Percentiles rank a stretch among this genome's conserved stretches.
These are phyloP conservation scores for Ceratocystis alfenasii DNA, from an alignment of 2,329 filamentous ascomycete species.

Conservation along the genomic window DNA sequence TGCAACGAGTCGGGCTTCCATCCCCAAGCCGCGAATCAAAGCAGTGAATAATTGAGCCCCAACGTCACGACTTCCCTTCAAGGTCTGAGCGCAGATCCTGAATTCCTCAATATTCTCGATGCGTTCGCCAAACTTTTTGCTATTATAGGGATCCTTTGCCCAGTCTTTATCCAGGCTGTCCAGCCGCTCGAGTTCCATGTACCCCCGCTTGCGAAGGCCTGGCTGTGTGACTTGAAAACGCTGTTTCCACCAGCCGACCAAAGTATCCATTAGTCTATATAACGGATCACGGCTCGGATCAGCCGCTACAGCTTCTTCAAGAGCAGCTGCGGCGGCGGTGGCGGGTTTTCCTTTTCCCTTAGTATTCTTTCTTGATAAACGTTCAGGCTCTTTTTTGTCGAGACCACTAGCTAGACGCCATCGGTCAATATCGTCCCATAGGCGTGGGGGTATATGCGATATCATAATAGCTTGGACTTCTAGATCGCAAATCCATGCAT, in stretches of 20 bases:
- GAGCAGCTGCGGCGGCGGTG: slow-evolving; percentile 44
- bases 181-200: slow-evolving; percentile 64
- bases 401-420: slow-evolving; percentile 61
- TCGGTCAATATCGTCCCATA: slow-evolving; percentile 61
- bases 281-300: slow-evolving; percentile 77
- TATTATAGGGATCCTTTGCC: slow-evolving; percentile 49
- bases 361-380: slow-evolving; percentile 27
- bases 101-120: slow-evolving; percentile 58
- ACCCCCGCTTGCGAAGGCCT: slow-evolving; percentile 78
- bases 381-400: slow-evolving; percentile 27
- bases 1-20: slow-evolving; percentile 73
- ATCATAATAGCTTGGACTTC: slow-evolving; percentile 65
- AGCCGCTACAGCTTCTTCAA: slow-evolving; percentile 53
- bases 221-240: slow-evolving; percentile 66
- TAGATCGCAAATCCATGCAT: slow-evolving; percentile 69
- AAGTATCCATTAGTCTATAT: slow-evolving; percentile 58
- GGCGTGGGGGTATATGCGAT: slow-evolving; percentile 54
- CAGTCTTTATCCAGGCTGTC: slow-evolving; percentile 63
- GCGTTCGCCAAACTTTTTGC: slow-evolving; percentile 61
- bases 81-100: slow-evolving; percentile 52
- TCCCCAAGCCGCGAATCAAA: slow-evolving; percentile 62
- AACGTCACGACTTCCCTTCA: slow-evolving; percentile 73
- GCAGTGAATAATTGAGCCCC: slow-evolving; percentile 85
- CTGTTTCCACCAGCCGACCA: slow-evolving; percentile 83
- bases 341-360: slow-evolving; percentile 32